Base-by-base conservation (phyloP, 2,329 filamentous ascomycete species). In the Hypoxylon sp. region DNA sequence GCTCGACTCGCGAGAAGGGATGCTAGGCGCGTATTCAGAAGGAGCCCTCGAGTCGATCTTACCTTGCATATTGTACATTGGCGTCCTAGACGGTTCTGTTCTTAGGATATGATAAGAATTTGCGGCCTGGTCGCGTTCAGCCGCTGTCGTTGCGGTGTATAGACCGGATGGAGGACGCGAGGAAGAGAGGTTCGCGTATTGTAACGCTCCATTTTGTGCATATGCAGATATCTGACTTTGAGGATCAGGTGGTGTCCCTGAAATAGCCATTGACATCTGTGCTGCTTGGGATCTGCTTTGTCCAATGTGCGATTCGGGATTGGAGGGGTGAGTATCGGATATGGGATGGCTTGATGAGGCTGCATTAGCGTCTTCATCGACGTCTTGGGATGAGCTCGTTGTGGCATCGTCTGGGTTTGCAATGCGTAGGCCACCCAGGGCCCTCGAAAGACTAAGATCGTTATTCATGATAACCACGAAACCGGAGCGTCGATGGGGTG, bases 371-470 rank as follows among this genome's bases (percentile, higher is more conserved):
- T 81, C 80, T 64, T 75, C 65, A 47, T 74, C 71, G 55, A 66
- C 54, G 47, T 80, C 76, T 60, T 70, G 74, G 32, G 79, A 73
- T 60, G 78, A 72, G 65, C 75, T 78, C 39, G 77, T 77, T 48
- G 79, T 80, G 71, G 88, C 86, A 82, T 96, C 90, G 83, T 98
- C 94, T 61, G 95, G 95, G 81, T 98, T 99, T 76, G 96, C 95
- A 80, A 99, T 98, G 80, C 95, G 93, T 81, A 99, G 86, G 76
- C 95, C 95, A 77, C 96, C 96, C 77, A 98, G 87, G 77, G 93
- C 93, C 83, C 94, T 92, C 78, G 94, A 96, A 73, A 98, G 89
- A 82, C 93, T 97, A 79, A 97, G 84, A 84, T 97, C 94, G 81
- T 93, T 93, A 83, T 94, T 93, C 94, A 98, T 98, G 80, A 79